Conservation (phyloP, 2,329 filamentous ascomycete species). For the Ilyonectria mors-panacis region DNA sequence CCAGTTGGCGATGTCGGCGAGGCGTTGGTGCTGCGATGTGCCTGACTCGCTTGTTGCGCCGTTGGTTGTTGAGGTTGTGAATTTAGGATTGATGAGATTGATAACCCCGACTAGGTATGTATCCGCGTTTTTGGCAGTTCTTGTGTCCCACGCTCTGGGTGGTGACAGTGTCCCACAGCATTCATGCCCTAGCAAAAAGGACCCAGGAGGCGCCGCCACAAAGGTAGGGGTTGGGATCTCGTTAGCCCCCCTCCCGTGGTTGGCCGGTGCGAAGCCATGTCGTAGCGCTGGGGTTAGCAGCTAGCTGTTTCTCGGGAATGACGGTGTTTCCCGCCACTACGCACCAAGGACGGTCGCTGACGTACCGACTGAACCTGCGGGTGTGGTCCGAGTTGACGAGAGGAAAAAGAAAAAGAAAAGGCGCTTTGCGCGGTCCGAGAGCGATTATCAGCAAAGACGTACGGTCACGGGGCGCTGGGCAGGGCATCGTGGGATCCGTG, state of each 20-base stretch:
- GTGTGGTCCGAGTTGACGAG: slow-evolving; percentile 14
- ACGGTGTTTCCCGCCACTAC: slow-evolving; percentile 47
- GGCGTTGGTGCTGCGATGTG: slow-evolving; percentile 18
- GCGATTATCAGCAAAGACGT: slow-evolving; percentile 24
- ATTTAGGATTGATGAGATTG: slow-evolving; percentile 39
- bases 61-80: slow-evolving; percentile 17
- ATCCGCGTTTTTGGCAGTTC: slow-evolving; percentile 35
- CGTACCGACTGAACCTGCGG: slow-evolving; percentile 16
- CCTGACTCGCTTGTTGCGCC: background rate
- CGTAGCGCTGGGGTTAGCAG: slow-evolving; percentile 33
- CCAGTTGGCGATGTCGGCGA: slow-evolving; percentile 5
- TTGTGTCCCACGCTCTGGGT: slow-evolving; percentile 37
- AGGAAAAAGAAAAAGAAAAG: slow-evolving; percentile 17
- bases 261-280: slow-evolving; percentile 10
- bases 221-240: slow-evolving; percentile 35
- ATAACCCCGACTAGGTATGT: slow-evolving; percentile 40
- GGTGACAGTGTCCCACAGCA: slow-evolving; percentile 41
- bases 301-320: slow-evolving; percentile 45
- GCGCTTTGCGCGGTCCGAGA: slow-evolving; percentile 28
- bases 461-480: slow-evolving; percentile 19
- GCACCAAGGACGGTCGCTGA: slow-evolving; percentile 19
- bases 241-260: slow-evolving; percentile 15
- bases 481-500: slow-evolving; percentile 20
- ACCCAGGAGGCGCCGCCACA: slow-evolving; percentile 44
- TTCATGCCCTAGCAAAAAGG: slow-evolving; percentile 35